phyloP scores from a whole-genome alignment of 1,139 yeast genomes.

The Geotrichum klebahnii region DNA sequence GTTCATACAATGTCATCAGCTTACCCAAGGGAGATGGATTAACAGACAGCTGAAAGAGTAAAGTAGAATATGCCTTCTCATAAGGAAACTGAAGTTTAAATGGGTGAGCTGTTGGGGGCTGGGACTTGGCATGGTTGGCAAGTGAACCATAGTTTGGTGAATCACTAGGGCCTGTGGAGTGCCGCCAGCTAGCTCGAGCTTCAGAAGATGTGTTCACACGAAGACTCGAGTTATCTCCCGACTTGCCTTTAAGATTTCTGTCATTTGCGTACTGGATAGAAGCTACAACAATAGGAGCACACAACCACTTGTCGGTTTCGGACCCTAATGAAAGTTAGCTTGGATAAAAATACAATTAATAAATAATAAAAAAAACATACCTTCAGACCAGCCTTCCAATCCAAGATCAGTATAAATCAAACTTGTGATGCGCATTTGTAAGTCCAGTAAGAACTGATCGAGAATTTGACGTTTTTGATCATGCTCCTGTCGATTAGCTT shows the following conservation, averaged over 20 bases:
- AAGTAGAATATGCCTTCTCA: constrained; percentile 33
- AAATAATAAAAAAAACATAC: constrained; percentile 21
- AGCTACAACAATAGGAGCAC: constrained; percentile 27
- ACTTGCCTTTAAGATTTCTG: constrained; percentile 1
- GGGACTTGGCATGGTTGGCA: constrained; percentile 13
- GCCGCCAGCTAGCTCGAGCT: constrained; percentile 12
- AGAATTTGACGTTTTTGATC: constrained; percentile 26
- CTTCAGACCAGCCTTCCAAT: constrained; percentile 32
- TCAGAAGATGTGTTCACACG: constrained; percentile 13
- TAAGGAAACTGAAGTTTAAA: constrained; percentile 25
- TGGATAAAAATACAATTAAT: constrained; percentile 9
- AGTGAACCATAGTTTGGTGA: constrained; percentile 19
- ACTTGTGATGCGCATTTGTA: constrained; percentile 35
- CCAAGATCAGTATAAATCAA: constrained; percentile 36
- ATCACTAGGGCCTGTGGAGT: constrained; percentile 8
- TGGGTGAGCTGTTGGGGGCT: constrained; percentile 1
- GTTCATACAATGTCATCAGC: constrained; percentile 32
- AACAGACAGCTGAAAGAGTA: constrained; percentile 31
- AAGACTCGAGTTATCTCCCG: background rate
- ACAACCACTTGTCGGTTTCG: constrained; percentile 37
- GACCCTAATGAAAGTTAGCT: constrained; percentile 26
- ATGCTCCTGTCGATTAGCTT: constrained; percentile 12
- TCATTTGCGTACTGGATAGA: constrained; percentile 12
- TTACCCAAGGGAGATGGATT: constrained; percentile 36
- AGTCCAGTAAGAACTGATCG: constrained; percentile 29